A percentile compares a stretch with the other conserved stretches of the same genome.
Evolutionary conservation across 371 early-diverging fungal genomes (phyloP).

Genomic region (Vairimorpha ceranae): DNA sequence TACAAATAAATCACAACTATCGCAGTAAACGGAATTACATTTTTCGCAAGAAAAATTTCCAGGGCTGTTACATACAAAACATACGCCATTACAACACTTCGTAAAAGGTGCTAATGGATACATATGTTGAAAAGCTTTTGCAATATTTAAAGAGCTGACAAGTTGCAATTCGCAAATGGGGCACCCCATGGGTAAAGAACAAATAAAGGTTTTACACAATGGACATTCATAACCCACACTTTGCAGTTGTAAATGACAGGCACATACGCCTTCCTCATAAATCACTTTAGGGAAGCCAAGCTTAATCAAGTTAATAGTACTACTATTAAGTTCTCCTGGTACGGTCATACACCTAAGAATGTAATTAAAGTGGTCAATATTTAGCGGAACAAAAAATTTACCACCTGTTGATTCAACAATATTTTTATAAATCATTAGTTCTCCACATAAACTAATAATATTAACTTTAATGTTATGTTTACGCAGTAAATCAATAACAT

Average conservation of each 20-base stretch:
- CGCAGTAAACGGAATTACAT: constrained; percentile 49
- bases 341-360: constrained; percentile 38
- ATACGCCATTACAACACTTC: constrained; percentile 13
- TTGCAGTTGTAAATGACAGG: constrained; percentile 55
- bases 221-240: constrained; percentile 54
- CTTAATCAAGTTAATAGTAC: constrained; percentile 38
- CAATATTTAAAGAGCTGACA: constrained; percentile 51
- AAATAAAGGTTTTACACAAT: constrained; percentile 56
- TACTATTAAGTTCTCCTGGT: constrained; percentile 38
- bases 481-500: constrained; percentile 23
- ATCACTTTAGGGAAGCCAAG: constrained; percentile 54
- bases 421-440: constrained; percentile 52
- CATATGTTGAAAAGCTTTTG: constrained; percentile 45
- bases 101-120: constrained; percentile 45
- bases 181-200: constrained; percentile 53
- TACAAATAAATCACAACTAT: constrained; percentile 43
- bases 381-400: constrained; percentile 46
- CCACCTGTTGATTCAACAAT: constrained; percentile 52
- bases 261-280: constrained; percentile 52
- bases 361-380: constrained; percentile 37
- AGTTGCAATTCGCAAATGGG: constrained; percentile 56
- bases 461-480: constrained; percentile 51
- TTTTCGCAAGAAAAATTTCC: constrained; percentile 32
- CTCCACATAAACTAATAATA: constrained; percentile 56
- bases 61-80: constrained; percentile 28